Conservation (phyloP, 176 grass and related monocot species). For the Elymus sibiricus region DNA sequence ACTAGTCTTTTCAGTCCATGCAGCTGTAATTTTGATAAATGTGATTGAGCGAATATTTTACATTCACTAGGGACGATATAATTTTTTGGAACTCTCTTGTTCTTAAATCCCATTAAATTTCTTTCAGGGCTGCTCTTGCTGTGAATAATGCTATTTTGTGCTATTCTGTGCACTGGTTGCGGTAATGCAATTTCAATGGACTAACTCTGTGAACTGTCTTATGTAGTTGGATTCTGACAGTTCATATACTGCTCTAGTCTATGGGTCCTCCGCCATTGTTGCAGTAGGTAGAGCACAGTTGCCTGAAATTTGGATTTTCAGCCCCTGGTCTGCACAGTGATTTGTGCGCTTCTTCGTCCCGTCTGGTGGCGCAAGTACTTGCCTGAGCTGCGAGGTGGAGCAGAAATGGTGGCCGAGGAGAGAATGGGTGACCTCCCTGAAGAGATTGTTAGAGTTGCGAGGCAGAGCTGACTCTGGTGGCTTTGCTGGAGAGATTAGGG, state of each 20-base stretch:
- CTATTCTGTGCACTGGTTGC: background rate
- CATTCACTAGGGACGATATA: background rate
- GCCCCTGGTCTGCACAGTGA: background rate
- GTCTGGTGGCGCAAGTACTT: background rate
- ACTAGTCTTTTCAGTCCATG: background rate
- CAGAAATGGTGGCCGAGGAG: background rate
- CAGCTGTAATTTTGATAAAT: background rate
- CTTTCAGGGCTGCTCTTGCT: background rate
- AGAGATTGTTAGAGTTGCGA: background rate
- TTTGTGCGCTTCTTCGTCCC: background rate
- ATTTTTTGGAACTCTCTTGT: background rate
- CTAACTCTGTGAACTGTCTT: constrained; percentile 1
- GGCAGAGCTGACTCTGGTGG: background rate
- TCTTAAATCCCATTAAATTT: background rate
- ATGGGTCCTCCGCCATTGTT: constrained; percentile 53
- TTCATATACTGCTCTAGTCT: constrained; percentile 50
- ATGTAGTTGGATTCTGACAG: constrained; percentile 63
- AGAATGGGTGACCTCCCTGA: background rate
- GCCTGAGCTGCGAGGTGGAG: too few species aligned
- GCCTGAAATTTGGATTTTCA: background rate
- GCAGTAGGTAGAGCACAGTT: background rate
- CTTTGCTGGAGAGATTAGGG: background rate
- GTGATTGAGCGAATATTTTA: background rate
- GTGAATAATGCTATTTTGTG: background rate
- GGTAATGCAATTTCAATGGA: background rate